Evolutionary conservation across 2,329 filamentous ascomycete genomes (phyloP).

Genomic region (Microdochium trichocladiopsis): DNA sequence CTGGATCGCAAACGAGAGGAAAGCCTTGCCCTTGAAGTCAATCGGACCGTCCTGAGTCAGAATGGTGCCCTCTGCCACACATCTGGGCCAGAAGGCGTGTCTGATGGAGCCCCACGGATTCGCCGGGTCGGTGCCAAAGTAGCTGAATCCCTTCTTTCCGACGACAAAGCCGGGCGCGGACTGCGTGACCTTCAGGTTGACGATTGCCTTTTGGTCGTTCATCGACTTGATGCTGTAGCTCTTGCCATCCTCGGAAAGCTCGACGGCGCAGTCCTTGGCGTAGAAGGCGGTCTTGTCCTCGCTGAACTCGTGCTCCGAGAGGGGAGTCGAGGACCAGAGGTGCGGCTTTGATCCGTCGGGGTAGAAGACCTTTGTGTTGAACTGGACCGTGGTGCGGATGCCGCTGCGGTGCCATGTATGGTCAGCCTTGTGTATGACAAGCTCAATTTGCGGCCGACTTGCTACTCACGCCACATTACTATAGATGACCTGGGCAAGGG

Average conservation of each 20-base stretch:
- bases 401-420: slow-evolving; percentile 47
- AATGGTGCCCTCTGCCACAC: slow-evolving; percentile 73
- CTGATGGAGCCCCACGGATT: slow-evolving; percentile 90
- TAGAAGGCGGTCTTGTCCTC: slow-evolving; percentile 78
- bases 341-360: slow-evolving; percentile 63
- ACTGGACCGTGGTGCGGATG: slow-evolving; percentile 84
- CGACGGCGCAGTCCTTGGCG: slow-evolving; percentile 76
- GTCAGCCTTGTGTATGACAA: neutral
- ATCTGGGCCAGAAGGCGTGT: slow-evolving; percentile 92
- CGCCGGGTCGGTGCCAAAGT: slow-evolving; percentile 77
- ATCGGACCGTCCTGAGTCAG: slow-evolving; percentile 74
- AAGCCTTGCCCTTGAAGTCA: slow-evolving; percentile 71
- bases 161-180: slow-evolving; percentile 74
- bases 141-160: slow-evolving; percentile 76
- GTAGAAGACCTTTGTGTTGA: slow-evolving; percentile 90
- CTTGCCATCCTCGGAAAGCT: slow-evolving; percentile 77
- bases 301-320: slow-evolving; percentile 76
- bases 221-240: slow-evolving; percentile 86
- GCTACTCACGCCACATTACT: slow-evolving; percentile 82
- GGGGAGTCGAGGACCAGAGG: slow-evolving; percentile 76
- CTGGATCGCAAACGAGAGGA: slow-evolving; percentile 82
- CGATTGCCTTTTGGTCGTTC: slow-evolving; percentile 70
- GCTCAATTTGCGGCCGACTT: neutral
- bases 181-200: slow-evolving; percentile 78
- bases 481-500: slow-evolving; percentile 88